These are phyloP conservation scores for Wickerhamiella cacticola DNA, from an alignment of 805 yeast species.

Conservation along the genomic window DNA sequence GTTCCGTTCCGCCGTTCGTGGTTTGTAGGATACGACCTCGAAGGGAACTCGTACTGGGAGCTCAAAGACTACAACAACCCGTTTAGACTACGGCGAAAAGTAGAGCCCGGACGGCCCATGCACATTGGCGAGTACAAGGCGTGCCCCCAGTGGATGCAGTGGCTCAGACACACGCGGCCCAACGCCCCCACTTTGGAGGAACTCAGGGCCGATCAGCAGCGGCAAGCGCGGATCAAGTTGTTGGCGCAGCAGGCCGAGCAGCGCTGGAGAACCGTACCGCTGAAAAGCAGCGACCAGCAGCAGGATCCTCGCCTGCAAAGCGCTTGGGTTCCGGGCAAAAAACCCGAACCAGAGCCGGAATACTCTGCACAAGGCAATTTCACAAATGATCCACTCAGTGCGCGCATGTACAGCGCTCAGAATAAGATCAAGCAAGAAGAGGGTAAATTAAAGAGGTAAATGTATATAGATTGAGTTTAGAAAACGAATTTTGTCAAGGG, in stretches of 20 bases:
- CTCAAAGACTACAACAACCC: conserved; percentile 42
- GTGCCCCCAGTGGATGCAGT: conserved; percentile 56
- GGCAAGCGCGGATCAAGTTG: conserved; percentile 43
- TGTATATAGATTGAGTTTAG: background rate
- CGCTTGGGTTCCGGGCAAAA: conserved; percentile 17
- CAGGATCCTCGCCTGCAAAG: conserved; percentile 18
- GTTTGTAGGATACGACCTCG: conserved; percentile 63
- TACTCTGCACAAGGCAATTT: conserved; percentile 1
- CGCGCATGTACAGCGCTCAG: conserved; percentile 7
- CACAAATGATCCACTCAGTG: conserved; percentile 2
- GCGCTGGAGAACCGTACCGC: conserved; percentile 30
- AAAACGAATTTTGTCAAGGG: background rate
- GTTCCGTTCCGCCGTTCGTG: conserved; percentile 60
- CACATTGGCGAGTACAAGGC: conserved; percentile 28
- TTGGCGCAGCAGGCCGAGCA: conserved; percentile 36
- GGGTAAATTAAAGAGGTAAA: background rate
- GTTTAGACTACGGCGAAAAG: conserved; percentile 39
- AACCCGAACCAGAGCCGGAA: conserved; percentile 2
- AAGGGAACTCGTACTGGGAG: conserved; percentile 82
- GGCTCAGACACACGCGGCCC: conserved; percentile 57
- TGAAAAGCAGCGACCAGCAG: conserved; percentile 13
- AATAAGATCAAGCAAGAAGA: conserved; percentile 3
- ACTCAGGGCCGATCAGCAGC: conserved; percentile 42
- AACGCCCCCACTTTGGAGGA: conserved; percentile 53
- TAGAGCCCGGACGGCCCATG: conserved; percentile 32